A percentile compares a stretch with the other conserved stretches of the same genome.
These are phyloP conservation scores for Pseudophaeomoniella oleicola DNA, from an alignment of 2,329 filamentous ascomycete genomes.

Conservation along the genomic window DNA sequence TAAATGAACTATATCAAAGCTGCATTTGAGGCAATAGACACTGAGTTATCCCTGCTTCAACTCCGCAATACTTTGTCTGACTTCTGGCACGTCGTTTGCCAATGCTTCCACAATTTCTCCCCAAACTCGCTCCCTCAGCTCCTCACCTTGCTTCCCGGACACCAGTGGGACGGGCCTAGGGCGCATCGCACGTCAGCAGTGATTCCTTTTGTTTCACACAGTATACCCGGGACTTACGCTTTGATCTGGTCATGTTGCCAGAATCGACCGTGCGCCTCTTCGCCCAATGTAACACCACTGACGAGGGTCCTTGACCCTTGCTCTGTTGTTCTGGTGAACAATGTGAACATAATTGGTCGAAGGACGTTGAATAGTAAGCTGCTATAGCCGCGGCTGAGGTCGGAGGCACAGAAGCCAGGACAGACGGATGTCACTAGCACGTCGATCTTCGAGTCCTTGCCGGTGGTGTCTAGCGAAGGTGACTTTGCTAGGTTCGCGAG, in stretches of 20 bases:
- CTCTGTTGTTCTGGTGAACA: conserved; percentile 28
- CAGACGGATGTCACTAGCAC: conserved; percentile 30
- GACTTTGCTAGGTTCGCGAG: conserved; percentile 16
- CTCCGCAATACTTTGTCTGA: too few relatives aligned
- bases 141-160: conserved; percentile 16
- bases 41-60: too few relatives aligned
- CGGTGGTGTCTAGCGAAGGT: conserved; percentile 11
- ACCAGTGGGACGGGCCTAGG: conserved; percentile 8
- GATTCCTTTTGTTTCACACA: background rate
- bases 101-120: conserved; percentile 23
- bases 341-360: conserved; percentile 18
- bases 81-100: conserved; percentile 11
- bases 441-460: conserved; percentile 18
- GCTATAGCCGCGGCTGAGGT: conserved; percentile 24
- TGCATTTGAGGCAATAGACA: too few relatives aligned
- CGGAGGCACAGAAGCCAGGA: conserved; percentile 28
- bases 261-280: conserved; percentile 27
- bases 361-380: conserved; percentile 8
- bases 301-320: conserved; percentile 29
- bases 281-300: conserved; percentile 24
- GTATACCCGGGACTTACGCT: conserved; percentile 16
- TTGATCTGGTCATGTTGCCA: conserved; percentile 26
- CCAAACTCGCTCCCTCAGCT: conserved; percentile 24
- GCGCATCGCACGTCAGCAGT: too few relatives aligned
- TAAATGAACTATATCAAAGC: too few relatives aligned